phyloP scores from a whole-genome alignment of 192 early-diverging fungal species.

The Backusella australiensis region DNA sequence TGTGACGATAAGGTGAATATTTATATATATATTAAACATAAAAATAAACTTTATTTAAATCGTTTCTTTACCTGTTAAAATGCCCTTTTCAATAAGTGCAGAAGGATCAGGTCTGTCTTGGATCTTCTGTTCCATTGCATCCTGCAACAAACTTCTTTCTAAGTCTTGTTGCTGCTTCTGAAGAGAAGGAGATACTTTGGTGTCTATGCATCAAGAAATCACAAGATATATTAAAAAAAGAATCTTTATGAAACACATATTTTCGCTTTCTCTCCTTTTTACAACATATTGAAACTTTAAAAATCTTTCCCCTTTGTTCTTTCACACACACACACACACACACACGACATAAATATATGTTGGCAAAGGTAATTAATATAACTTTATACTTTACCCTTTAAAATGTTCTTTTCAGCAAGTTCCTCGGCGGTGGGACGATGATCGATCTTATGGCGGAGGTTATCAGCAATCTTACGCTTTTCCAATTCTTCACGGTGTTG shows the following conservation, averaged over 20 bases:
- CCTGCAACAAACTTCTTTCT: conserved; percentile 43
- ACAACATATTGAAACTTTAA: not conserved
- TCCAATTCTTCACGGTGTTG: conserved; percentile 46
- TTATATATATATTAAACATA: not conserved
- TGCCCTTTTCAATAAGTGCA: conserved; percentile 54
- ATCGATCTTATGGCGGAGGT: conserved; percentile 58
- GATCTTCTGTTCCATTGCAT: conserved; percentile 47
- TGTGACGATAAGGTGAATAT: not conserved
- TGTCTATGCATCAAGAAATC: conserved; percentile 13
- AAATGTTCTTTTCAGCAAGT: conserved; percentile 52
- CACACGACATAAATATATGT: not conserved
- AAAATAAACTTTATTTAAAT: not conserved
- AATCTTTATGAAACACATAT: not conserved
- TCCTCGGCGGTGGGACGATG: conserved; percentile 48
- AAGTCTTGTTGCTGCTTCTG: conserved; percentile 44
- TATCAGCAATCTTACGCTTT: conserved; percentile 47
- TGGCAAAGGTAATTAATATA: not conserved
- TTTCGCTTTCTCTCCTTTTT: not conserved
- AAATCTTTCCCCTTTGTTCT: not conserved
- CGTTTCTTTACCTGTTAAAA: conserved; percentile 39
- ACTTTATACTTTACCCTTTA: conserved; percentile 37
- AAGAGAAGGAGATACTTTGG: conserved; percentile 46
- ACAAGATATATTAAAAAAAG: not conserved
- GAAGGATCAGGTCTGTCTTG: conserved; percentile 42
- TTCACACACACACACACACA: no score